Evolutionary conservation across 768 basidiomycete species (phyloP).

Genomic region (Pholiota conissans): DNA sequence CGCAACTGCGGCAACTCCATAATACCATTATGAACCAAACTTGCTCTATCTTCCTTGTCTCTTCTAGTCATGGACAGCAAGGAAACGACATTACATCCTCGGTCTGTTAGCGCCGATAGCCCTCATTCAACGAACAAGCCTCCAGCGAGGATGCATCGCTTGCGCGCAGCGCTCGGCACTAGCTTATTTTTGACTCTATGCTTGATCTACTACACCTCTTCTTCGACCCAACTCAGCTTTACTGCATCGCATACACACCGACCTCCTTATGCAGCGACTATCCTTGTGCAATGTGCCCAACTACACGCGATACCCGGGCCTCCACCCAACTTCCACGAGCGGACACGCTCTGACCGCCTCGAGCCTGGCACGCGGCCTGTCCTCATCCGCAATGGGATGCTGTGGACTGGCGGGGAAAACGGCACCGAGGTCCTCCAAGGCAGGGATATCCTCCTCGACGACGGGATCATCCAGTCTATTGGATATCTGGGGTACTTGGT

Average conservation of each 20-base stretch:
- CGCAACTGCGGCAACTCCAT: background rate
- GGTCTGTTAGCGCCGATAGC: background rate
- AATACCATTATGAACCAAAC: background rate
- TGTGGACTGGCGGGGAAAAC: constrained; percentile 80
- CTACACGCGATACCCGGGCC: constrained; percentile 42
- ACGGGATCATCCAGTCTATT: constrained; percentile 63
- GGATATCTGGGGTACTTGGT: constrained; percentile 45
- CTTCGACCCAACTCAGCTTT: background rate
- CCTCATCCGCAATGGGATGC: constrained; percentile 70
- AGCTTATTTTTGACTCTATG: background rate
- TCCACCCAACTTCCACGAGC: constrained; percentile 43
- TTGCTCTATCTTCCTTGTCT: background rate
- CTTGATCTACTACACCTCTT: background rate
- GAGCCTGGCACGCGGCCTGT: constrained; percentile 61
- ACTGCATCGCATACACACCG: background rate
- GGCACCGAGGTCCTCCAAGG: constrained; percentile 63
- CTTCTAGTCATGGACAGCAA: background rate
- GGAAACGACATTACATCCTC: background rate
- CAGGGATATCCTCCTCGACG: constrained; percentile 67
- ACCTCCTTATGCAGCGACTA: constrained; percentile 26
- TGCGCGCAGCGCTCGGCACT: background rate
- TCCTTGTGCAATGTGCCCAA: constrained; percentile 44
- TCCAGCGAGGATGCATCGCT: background rate
- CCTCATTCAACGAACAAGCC: background rate
- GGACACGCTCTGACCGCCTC: constrained; percentile 65